Evolutionary conservation across 2,329 filamentous ascomycete species (phyloP).

Genomic region (Periconia macrospinosa): DNA sequence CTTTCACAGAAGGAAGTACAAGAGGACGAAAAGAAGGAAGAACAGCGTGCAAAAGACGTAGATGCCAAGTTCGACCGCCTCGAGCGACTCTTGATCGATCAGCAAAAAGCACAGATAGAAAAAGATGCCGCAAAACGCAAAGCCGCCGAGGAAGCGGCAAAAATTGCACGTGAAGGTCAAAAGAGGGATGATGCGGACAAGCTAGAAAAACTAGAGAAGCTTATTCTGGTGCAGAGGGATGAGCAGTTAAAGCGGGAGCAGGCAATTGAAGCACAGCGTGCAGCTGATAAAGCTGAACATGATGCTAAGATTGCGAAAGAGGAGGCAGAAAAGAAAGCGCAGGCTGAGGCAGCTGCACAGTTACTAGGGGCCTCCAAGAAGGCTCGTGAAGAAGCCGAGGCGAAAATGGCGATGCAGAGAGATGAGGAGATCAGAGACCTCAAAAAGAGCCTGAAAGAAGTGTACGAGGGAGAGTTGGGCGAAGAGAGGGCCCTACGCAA

Average conservation of each 20-base stretch:
- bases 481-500: not conserved
- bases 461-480: not conserved
- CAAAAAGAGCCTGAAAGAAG: constrained; percentile 36
- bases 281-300: constrained; percentile 51
- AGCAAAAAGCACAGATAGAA: constrained; percentile 39
- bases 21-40: no score
- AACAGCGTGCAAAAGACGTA: constrained; percentile 32
- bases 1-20: no score
- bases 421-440: constrained; percentile 49
- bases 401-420: constrained; percentile 32
- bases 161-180: constrained; percentile 13
- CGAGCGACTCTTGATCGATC: constrained; percentile 37
- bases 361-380: constrained; percentile 29
- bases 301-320: constrained; percentile 55
- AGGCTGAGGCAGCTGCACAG: constrained; percentile 26
- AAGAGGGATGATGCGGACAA: constrained; percentile 39
- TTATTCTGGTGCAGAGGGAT: constrained; percentile 42
- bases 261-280: constrained; percentile 31
- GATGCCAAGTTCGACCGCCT: constrained; percentile 41
- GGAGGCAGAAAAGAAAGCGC: constrained; percentile 49
- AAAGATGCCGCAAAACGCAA: constrained; percentile 41
- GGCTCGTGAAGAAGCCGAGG: constrained; percentile 30
- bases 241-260: constrained; percentile 19
- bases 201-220: constrained; percentile 29
- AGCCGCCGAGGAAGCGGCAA: constrained; percentile 33